Evolutionary conservation across 2,329 filamentous ascomycete species (phyloP).

Genomic region (Alternaria panax): DNA sequence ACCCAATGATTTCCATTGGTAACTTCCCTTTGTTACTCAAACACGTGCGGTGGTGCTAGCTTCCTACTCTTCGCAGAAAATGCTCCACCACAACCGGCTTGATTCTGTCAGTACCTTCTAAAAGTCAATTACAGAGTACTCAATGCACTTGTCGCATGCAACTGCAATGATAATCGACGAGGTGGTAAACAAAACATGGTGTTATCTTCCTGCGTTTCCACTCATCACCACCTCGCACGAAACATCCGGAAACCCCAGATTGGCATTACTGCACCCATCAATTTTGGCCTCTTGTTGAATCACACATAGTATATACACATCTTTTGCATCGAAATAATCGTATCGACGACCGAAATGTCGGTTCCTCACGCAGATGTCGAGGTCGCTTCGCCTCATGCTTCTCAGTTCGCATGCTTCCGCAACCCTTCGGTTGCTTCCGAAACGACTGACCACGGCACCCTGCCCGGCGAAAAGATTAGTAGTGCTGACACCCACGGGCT

Average conservation of each 20-base stretch:
- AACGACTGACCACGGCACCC: background rate
- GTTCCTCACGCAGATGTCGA: constrained; percentile 6
- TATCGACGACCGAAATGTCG: constrained; percentile 7
- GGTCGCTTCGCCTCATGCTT: constrained; percentile 18
- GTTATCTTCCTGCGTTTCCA: background rate
- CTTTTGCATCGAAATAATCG: background rate
- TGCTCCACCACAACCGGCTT: background rate
- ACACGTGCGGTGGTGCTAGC: background rate
- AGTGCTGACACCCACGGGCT: background rate
- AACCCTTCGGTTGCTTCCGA: background rate
- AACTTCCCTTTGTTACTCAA: background rate
- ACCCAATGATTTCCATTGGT: background rate
- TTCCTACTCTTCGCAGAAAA: background rate
- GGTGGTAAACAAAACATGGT: background rate
- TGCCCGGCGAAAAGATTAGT: background rate
- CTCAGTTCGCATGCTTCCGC: constrained; percentile 25
- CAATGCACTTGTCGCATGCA: background rate
- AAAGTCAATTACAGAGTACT: background rate
- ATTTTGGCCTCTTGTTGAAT: constrained; percentile 10
- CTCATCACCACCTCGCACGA: background rate
- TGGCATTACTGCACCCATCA: background rate
- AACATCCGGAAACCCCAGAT: background rate
- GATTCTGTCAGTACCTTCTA: background rate
- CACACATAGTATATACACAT: constrained; percentile 10
- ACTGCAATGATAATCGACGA: background rate